Conservation (phyloP, 805 yeast species). For the Suhomyces xylopsoci region DNA sequence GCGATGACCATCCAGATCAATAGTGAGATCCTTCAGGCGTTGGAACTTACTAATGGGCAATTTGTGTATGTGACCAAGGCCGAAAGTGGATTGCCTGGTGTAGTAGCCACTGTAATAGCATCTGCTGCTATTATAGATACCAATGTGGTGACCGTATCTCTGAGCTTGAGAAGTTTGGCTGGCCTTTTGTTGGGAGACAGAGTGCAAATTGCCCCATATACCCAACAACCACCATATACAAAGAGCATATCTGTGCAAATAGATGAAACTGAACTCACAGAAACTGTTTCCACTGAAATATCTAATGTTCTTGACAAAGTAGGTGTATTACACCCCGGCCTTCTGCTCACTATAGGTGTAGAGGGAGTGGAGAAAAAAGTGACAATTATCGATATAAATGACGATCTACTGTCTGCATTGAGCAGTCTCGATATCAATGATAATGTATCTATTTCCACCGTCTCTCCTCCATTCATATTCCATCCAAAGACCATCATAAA, state of each 20-base stretch:
- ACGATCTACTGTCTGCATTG: constrained; percentile 34
- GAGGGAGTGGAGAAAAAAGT: constrained; percentile 15
- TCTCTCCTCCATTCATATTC: constrained; percentile 50
- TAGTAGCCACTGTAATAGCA: constrained; percentile 40
- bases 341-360: constrained; percentile 29
- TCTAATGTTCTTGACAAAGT: constrained; percentile 48
- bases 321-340: constrained; percentile 62
- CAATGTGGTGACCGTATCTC: constrained; percentile 28
- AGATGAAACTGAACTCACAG: background rate
- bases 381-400: constrained; percentile 19
- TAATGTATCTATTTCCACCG: constrained; percentile 17
- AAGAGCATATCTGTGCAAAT: constrained; percentile 14
- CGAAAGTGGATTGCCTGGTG: constrained; percentile 45
- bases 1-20: constrained; percentile 38
- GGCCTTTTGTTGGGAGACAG: constrained; percentile 49
- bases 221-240: constrained; percentile 47
- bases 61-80: constrained; percentile 42
- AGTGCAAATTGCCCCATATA: constrained; percentile 42
- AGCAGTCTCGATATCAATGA: constrained; percentile 29
- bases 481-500: constrained; percentile 16
- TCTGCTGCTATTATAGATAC: constrained; percentile 29
- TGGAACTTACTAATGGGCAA: constrained; percentile 46
- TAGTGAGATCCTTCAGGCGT: constrained; percentile 43
- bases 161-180: constrained; percentile 26
- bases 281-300: constrained; percentile 25